A percentile compares a stretch with the other conserved stretches of the same genome.
These are phyloP conservation scores for Digitaria exilis DNA, from an alignment of 202 grass and related monocot species.

Conservation along the genomic window DNA sequence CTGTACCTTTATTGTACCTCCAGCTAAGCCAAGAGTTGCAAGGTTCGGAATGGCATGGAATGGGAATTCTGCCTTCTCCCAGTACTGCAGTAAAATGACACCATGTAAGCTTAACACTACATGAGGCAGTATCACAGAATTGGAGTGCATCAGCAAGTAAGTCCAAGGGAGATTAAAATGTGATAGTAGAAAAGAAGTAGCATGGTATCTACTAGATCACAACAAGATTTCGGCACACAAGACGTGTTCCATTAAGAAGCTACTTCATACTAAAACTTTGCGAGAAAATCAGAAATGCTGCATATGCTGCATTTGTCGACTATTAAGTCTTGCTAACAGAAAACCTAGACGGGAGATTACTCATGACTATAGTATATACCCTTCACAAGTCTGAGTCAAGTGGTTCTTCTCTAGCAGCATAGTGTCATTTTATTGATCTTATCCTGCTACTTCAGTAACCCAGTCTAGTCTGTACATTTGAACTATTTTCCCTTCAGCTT, in stretches of 20 bases:
- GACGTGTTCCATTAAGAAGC: neutral
- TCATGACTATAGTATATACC: neutral
- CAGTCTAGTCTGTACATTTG: neutral
- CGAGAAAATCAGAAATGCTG: neutral
- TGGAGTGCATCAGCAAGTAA: neutral
- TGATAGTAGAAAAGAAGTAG: neutral
- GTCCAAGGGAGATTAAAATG: slow-evolving; percentile 15
- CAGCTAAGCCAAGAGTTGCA: slow-evolving; percentile 66
- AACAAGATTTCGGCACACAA: slow-evolving; percentile 8
- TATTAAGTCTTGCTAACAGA: neutral
- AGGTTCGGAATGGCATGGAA: slow-evolving; percentile 84
- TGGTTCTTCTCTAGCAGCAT: neutral
- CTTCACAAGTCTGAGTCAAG: neutral
- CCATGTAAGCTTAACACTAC: neutral
- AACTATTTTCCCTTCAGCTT: neutral
- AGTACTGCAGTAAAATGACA: slow-evolving; percentile 55
- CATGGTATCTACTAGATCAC: slow-evolving; percentile 1
- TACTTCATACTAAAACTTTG: neutral
- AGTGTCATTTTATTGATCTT: neutral
- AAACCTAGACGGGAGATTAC: too few relatives aligned
- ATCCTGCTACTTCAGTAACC: neutral
- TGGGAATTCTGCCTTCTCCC: slow-evolving; percentile 98
- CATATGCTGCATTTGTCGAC: neutral
- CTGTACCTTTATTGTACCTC: slow-evolving; percentile 81
- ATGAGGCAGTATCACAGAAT: neutral